Percentiles rank a stretch among this genome's conserved stretches.
These are phyloP conservation scores for Fallopia convolvulus DNA, from an alignment of 148 eudicot species.

Conservation along the genomic window DNA sequence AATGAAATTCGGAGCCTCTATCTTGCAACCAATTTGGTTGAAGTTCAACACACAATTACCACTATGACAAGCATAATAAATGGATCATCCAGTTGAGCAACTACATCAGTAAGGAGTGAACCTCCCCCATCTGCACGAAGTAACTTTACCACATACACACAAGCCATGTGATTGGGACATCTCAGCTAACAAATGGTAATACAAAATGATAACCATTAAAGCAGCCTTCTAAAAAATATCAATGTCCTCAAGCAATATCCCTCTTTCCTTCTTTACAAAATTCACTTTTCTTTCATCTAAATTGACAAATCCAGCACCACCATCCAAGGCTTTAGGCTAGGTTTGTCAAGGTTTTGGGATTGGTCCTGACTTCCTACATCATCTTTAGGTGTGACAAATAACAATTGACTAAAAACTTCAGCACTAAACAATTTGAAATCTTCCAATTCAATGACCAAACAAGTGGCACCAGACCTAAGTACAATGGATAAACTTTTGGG, in stretches of 20 bases:
- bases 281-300: too few species aligned
- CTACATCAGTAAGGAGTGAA: slow-evolving; percentile 88
- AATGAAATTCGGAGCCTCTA: slow-evolving; percentile 79
- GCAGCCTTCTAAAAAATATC: slow-evolving; percentile 61
- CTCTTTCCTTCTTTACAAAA: slow-evolving; percentile 57
- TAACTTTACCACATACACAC: slow-evolving; percentile 13
- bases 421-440: slow-evolving; percentile 39
- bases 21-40: slow-evolving; percentile 93
- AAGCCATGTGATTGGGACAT: slow-evolving; percentile 4
- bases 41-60: too few species aligned
- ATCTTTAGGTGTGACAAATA: slow-evolving; percentile 19
- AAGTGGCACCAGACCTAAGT: slow-evolving; percentile 62
- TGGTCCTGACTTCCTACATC: slow-evolving; percentile 19
- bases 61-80: slow-evolving; percentile 98
- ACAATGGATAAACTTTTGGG: too few species aligned
- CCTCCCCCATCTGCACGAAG: slow-evolving; percentile 84
- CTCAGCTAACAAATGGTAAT: slow-evolving; percentile 44
- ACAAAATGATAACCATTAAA: slow-evolving; percentile 86
- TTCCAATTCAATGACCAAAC: slow-evolving; percentile 52
- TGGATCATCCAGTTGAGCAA: slow-evolving; percentile 89
- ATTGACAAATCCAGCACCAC: slow-evolving; percentile 38
- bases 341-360: slow-evolving; percentile 19
- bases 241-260: slow-evolving; percentile 53
- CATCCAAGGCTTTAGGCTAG: slow-evolving; percentile 27
- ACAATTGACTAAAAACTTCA: slow-evolving; percentile 42